These are phyloP conservation scores for Fomitopsis pinicola DNA, from an alignment of 1,284 basidiomycete genomes.

Conservation along the genomic window DNA sequence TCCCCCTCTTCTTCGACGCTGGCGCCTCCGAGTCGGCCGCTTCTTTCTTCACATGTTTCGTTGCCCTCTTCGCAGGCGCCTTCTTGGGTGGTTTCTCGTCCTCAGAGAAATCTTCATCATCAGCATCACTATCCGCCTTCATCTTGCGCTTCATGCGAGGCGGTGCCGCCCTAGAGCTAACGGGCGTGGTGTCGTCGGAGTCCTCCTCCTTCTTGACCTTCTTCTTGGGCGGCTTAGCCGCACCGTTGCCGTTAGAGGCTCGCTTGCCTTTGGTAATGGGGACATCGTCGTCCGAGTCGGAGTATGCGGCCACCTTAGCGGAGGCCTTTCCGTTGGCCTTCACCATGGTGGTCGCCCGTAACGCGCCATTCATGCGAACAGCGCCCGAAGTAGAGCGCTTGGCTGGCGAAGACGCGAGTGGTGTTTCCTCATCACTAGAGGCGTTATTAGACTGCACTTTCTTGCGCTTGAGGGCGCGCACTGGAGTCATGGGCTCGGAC, in stretches of 20 bases:
- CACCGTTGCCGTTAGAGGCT: constrained; percentile 21
- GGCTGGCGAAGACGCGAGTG: constrained; percentile 65
- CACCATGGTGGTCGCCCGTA: constrained; percentile 31
- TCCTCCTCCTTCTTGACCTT: constrained; percentile 60
- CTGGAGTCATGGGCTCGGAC: constrained; percentile 41
- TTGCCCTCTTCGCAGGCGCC: constrained; percentile 31
- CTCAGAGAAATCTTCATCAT: constrained; percentile 32
- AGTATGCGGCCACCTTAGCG: constrained; percentile 22
- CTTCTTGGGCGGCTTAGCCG: constrained; percentile 49
- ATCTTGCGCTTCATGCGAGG: constrained; percentile 46
- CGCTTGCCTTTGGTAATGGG: constrained; percentile 25
- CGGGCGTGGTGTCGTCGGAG: constrained; percentile 43
- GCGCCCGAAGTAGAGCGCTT: constrained; percentile 44
- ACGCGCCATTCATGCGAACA: constrained; percentile 39
- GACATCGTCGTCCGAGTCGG: constrained; percentile 32
- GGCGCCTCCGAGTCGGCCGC: constrained; percentile 20
- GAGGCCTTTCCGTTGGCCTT: constrained; percentile 34
- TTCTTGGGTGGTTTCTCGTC: constrained; percentile 42
- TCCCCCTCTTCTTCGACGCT: constrained; percentile 28
- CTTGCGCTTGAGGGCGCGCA: constrained; percentile 54
- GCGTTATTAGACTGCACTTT: constrained; percentile 44
- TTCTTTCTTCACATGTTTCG: constrained; percentile 41
- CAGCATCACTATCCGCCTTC: constrained; percentile 51
- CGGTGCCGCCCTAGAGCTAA: constrained; percentile 31
- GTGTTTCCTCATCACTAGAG: constrained; percentile 68